Evolutionary conservation across 305 asterid genomes (phyloP), one percentile per base, ranked within the genome.

Genomic region (Rubia occidens): DNA sequence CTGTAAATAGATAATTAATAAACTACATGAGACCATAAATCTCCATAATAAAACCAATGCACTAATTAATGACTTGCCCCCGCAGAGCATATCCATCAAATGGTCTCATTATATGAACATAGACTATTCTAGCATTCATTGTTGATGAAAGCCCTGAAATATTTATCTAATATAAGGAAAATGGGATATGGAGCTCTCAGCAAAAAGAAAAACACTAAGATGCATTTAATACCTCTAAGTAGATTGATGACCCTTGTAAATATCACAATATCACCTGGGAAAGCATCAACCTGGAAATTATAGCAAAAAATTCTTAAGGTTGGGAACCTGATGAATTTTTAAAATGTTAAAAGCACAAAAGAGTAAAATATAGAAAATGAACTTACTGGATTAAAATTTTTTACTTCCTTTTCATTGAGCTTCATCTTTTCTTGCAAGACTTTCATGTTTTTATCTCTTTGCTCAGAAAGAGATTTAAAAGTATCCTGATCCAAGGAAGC

Each of bases 191-290:
- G 58, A 11, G 39, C 71, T 17, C 70, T 47, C 9, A 42, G 32
- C 45, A 40, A 21, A 35, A 67, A 54, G 24, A 47, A 39, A 13
- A 20, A 65, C 47, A 37, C 7, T 18, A 70, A 58, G 64, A 56
- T 69, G 20, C 56, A 74, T 71, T 66, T 37, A 11, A 79, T 75
- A 90, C 99, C 99, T 87, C 99, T 83, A 60, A 94, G 96, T 75
- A 94, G 95, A 85, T 94, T 94, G 82, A 94, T 82, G 72, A 94
- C 97, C 75, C 99, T 85, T 71, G 93, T 76, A 82, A 94, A 94
- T 83, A 94, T 94, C 78, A 94, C 88, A 76, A 91, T 89, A 80
- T 94, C 99, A 70, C 99, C 96, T n/a, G 99, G 99, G 79, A 94
- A 94, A 81, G 99, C 99, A 85, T 94, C 97, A 72, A 94, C 89